Conservation (phyloP, 2,329 filamentous ascomycete species). For the Clarireedia paspali region DNA sequence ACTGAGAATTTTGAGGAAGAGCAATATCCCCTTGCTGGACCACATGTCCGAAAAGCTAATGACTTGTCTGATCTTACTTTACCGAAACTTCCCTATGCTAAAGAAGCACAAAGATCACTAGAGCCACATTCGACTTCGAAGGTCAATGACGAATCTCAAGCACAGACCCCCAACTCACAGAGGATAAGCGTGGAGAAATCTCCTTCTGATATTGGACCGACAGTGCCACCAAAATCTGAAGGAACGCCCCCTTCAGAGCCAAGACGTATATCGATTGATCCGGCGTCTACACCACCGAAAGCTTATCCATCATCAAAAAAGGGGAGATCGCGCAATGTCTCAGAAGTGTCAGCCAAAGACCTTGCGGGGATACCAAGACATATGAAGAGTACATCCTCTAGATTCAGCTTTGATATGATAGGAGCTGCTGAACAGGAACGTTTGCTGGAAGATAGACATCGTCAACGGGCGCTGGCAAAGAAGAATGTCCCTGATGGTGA, state of each 20-base stretch:
- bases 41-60: conserved; percentile 28
- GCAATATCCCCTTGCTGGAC: conserved; percentile 29
- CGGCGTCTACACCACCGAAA: conserved; percentile 20
- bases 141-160: conserved; percentile 20
- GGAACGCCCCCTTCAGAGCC: conserved; percentile 9
- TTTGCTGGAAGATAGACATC: conserved; percentile 64
- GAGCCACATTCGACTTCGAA: conserved; percentile 14
- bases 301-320: conserved; percentile 16
- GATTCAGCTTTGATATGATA: conserved; percentile 77
- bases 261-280: conserved; percentile 23
- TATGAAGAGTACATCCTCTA: conserved; percentile 69
- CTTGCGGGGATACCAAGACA: conserved; percentile 47
- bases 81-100: conserved; percentile 25
- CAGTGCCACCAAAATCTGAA: conserved; percentile 21
- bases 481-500: conserved; percentile 34
- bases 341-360: conserved; percentile 38
- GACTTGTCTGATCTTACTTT: conserved; percentile 28
- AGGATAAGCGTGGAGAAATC: conserved; percentile 15
- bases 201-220: conserved; percentile 17
- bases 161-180: conserved; percentile 9
- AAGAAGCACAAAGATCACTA: conserved; percentile 17
- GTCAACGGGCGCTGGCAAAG: conserved; percentile 57
- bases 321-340: conserved; percentile 43
- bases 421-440: conserved; percentile 61
- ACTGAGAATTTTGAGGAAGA: conserved; percentile 47